Conservation (phyloP, 805 yeast species). For the Komagataella ulmi region DNA sequence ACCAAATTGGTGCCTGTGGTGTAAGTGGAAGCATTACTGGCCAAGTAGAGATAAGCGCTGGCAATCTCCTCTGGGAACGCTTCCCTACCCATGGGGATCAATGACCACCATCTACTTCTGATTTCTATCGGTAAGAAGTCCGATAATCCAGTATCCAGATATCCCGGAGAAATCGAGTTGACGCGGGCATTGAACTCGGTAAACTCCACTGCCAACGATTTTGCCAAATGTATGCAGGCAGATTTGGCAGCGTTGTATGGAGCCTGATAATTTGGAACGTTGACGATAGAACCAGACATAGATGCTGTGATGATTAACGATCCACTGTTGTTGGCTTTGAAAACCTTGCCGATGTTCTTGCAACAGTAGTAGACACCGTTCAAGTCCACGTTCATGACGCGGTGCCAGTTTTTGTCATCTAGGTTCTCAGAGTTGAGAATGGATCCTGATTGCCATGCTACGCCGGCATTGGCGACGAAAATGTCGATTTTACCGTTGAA, state of each 20-base stretch:
- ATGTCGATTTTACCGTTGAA: constrained; percentile 25
- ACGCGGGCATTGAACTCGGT: constrained; percentile 33
- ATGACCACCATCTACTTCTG: constrained; percentile 17
- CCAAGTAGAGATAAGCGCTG: constrained; percentile 40
- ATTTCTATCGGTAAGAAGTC: constrained; percentile 12
- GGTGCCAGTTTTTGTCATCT: constrained; percentile 28
- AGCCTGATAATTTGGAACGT: constrained; percentile 37
- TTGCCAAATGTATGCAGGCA: constrained; percentile 31
- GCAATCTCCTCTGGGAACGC: constrained; percentile 33
- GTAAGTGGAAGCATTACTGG: constrained; percentile 35
- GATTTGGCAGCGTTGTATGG: constrained; percentile 37
- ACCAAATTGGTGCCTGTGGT: constrained; percentile 35
- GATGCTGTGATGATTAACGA: constrained; percentile 40
- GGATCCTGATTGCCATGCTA: constrained; percentile 13
- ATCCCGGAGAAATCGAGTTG: constrained; percentile 39
- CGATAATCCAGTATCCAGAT: constrained; percentile 31
- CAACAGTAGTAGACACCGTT: constrained; percentile 38
- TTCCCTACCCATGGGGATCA: constrained; percentile 32
- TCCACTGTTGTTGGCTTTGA: constrained; percentile 31
- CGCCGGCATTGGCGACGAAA: constrained; percentile 30
- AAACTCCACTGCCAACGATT: constrained; percentile 34
- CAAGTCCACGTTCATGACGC: constrained; percentile 35
- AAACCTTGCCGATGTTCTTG: constrained; percentile 31
- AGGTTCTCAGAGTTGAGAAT: constrained; percentile 11
- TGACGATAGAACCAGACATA: constrained; percentile 41